Conservation (phyloP, 2,329 filamentous ascomycete genomes). For the Scedosporium minutisporum region DNA sequence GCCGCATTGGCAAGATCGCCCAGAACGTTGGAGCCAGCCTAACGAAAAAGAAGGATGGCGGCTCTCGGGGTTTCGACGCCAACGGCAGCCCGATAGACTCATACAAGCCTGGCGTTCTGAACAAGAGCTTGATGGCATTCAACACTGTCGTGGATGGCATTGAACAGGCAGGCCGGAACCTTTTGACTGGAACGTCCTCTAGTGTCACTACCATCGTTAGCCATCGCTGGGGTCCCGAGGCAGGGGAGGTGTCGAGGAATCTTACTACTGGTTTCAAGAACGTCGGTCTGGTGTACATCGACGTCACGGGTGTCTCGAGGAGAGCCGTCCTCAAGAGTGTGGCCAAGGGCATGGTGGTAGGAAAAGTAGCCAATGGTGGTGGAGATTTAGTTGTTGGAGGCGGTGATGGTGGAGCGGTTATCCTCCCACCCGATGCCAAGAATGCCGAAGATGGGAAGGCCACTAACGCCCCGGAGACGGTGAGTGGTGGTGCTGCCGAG, state of each 20-base stretch:
- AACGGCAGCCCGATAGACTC: constrained; percentile 54
- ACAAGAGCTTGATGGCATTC: constrained; percentile 95
- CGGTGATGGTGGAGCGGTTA: constrained; percentile 31
- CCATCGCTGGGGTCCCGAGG: constrained; percentile 84
- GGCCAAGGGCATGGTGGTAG: constrained; percentile 91
- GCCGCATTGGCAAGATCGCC: constrained; percentile 70
- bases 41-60: constrained; percentile 45
- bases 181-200: constrained; percentile 63
- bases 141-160: constrained; percentile 90
- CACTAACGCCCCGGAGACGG: constrained; percentile 12
- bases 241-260: constrained; percentile 64
- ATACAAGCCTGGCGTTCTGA: constrained; percentile 86
- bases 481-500: neutral
- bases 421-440: constrained; percentile 14
- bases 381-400: constrained; percentile 65
- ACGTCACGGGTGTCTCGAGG: constrained; percentile 84
- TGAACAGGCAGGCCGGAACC: constrained; percentile 71
- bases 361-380: constrained; percentile 63
- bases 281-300: constrained; percentile 93
- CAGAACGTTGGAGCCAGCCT: constrained; percentile 81
- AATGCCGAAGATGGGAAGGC: constrained; percentile 15
- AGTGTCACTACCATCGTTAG: constrained; percentile 80
- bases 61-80: constrained; percentile 53
- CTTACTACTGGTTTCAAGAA: constrained; percentile 88
- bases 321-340: constrained; percentile 88